Conservation (phyloP, 805 yeast species). For the Sugiyamaella qingdaonensis region DNA sequence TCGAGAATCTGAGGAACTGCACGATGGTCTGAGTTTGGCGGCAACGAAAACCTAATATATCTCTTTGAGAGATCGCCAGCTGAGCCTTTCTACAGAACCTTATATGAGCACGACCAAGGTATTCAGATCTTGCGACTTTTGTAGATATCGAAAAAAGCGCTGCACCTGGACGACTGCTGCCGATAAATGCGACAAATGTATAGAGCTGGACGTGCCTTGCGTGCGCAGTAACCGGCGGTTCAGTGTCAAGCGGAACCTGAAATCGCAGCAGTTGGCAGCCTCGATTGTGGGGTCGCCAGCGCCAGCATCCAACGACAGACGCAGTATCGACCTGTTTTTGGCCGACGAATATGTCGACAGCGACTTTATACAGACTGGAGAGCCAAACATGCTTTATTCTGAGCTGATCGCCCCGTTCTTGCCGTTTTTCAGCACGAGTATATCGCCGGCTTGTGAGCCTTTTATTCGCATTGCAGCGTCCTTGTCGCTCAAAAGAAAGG, state of each 20-base stretch:
- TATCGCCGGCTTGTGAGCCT: neutral
- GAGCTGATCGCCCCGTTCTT: constrained; percentile 1
- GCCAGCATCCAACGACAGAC: neutral
- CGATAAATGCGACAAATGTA: constrained; percentile 11
- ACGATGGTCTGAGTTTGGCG: too few relatives aligned
- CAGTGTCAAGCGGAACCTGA: constrained; percentile 10
- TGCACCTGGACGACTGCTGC: constrained; percentile 4
- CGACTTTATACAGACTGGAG: neutral
- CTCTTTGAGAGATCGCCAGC: too few relatives aligned
- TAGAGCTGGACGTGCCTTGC: constrained; percentile 8
- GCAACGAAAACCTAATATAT: too few relatives aligned
- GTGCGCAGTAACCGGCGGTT: constrained; percentile 4
- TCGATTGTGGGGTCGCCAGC: neutral
- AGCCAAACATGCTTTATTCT: neutral
- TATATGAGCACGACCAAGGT: neutral
- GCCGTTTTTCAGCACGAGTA: neutral
- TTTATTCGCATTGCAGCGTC: neutral
- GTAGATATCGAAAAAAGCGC: constrained; percentile 15
- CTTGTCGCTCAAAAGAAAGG: neutral
- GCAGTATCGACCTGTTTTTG: neutral
- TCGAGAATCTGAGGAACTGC: too few relatives aligned
- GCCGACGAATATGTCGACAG: neutral
- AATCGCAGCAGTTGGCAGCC: constrained; percentile 8
- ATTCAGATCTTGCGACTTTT: constrained; percentile 16
- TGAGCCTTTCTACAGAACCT: neutral